Evolutionary conservation across 805 yeast species (phyloP), one percentile per base, ranked within the genome.

Genomic region (Hanseniaspora vineae): DNA sequence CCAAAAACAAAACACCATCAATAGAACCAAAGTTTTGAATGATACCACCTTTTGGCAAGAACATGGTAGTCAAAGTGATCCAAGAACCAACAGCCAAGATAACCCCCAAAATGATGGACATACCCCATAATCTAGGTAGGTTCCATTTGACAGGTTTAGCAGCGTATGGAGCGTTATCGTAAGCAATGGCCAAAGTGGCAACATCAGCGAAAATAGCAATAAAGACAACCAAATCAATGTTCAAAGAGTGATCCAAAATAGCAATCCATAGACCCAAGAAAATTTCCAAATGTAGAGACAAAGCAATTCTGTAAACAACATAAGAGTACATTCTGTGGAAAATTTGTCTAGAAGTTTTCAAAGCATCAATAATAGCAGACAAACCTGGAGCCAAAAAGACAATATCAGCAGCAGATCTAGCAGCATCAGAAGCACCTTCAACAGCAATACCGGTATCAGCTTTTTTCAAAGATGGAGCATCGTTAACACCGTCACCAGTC

Each of bases 401-500:
- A 72, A 86, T 86, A 75, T 86, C 96, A 64, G 95, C 89, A 72
- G 96, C 96, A 63, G 95, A 85, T 76, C 92, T 81, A 58, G 96
- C 96, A 70, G 95, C 90, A 75, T 86, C 96, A 60, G 95, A 84
- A 64, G 95, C 89, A 81, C 95, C 96, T 76, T 87, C 95, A 70
- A 87, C 96, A 65, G 97, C 96, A 76, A 88, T 88, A 82, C 97
- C 97, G 58, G 85, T 80, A 65, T 81, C 88, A 61, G 94, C 95
- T 79, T 87, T 87, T 87, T 87, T 87, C 73, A 87, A 79, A 56
- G 96, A 87, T 65, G 96, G 96, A 63, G 96, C 95, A 74, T 87
- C 96, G 77, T 87, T 87, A 68, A 87, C 96, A 85, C 96, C 96
- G 69, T 87, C 96, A 84, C 96, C 96, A 77, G 96, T 87, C 96